Percentiles rank a stretch among this genome's conserved stretches.
Evolutionary conservation across 2,329 filamentous ascomycete species (phyloP).

Genomic region (Scedosporium minutisporum): DNA sequence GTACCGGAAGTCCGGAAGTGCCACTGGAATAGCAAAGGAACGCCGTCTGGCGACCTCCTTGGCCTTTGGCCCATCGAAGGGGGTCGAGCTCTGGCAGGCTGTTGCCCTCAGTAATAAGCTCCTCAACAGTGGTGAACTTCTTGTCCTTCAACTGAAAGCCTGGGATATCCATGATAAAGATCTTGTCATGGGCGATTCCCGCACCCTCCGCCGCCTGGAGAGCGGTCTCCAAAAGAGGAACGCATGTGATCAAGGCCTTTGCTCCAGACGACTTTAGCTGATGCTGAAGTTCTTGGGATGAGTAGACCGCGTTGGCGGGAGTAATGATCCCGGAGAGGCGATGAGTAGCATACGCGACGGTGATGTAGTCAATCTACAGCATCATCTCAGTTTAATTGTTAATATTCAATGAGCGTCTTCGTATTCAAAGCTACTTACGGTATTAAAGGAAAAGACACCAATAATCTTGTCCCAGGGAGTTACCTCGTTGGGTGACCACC

Average conservation of each 20-base stretch:
- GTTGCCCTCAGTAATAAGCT: constrained; percentile 50
- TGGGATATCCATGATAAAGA: constrained; percentile 58
- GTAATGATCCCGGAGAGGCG: constrained; percentile 57
- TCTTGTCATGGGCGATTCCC: constrained; percentile 49
- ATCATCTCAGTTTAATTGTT: not conserved
- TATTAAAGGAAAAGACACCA: constrained; percentile 63
- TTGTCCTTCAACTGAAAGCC: constrained; percentile 29
- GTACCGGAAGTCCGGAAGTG: constrained; percentile 62
- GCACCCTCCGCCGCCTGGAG: constrained; percentile 51
- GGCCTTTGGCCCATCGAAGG: constrained; percentile 46
- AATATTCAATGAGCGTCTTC: not conserved
- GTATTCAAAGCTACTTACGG: constrained; percentile 22
- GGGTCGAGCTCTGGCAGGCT: constrained; percentile 38
- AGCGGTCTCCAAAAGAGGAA: constrained; percentile 51
- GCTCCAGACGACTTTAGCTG: constrained; percentile 57
- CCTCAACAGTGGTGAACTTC: constrained; percentile 51
- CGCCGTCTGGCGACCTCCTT: constrained; percentile 53
- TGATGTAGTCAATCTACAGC: constrained; percentile 60
- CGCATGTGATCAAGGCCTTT: constrained; percentile 60
- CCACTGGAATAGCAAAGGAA: constrained; percentile 68
- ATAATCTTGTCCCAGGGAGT: constrained; percentile 71
- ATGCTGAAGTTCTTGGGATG: constrained; percentile 53
- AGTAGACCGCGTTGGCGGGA: constrained; percentile 63
- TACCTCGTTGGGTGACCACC: constrained; percentile 59
- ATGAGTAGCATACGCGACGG: constrained; percentile 63